Evolutionary conservation across 2,329 filamentous ascomycete species (phyloP).

Genomic region (Aspergillus puulaauensis): DNA sequence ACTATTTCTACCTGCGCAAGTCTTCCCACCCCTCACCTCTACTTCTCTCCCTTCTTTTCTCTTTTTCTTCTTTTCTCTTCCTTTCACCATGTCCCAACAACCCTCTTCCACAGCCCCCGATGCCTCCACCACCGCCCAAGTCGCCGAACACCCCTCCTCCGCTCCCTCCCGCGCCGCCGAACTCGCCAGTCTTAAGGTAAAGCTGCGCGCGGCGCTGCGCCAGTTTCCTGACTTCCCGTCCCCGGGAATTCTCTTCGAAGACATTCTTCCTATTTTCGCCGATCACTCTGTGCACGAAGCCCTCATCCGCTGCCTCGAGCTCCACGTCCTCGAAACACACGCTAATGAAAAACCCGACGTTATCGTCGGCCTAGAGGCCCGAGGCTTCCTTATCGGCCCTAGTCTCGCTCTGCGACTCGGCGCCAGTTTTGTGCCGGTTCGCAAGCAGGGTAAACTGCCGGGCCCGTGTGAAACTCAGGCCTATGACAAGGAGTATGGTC

Average conservation of each 20-base stretch:
- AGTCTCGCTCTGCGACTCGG: slow-evolving; percentile 79
- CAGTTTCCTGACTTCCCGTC: slow-evolving; percentile 91
- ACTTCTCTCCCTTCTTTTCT: slow-evolving; percentile 12
- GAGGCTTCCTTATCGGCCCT: slow-evolving; percentile 94
- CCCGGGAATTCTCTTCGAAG: slow-evolving; percentile 91
- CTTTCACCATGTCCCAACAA: slow-evolving; percentile 42
- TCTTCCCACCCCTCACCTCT: slow-evolving; percentile 20
- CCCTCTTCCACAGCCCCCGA: slow-evolving; percentile 30
- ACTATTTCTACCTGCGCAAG: slow-evolving; percentile 19
- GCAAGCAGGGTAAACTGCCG: slow-evolving; percentile 94
- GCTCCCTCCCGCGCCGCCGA: slow-evolving; percentile 50
- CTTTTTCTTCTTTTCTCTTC: slow-evolving; percentile 14
- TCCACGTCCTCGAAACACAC: slow-evolving; percentile 70
- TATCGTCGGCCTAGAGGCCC: slow-evolving; percentile 87
- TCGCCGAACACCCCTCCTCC: slow-evolving; percentile 45
- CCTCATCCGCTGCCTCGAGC: slow-evolving; percentile 80
- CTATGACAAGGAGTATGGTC: slow-evolving; percentile 94
- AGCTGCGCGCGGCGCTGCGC: slow-evolving; percentile 70
- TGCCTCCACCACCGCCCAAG: slow-evolving; percentile 43
- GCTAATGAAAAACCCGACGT: slow-evolving; percentile 72
- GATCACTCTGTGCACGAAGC: slow-evolving; percentile 70
- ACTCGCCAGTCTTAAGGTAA: slow-evolving; percentile 65
- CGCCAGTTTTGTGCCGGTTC: slow-evolving; percentile 85
- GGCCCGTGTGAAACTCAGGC: slow-evolving; percentile 80
- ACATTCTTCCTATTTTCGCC: slow-evolving; percentile 95